Conservation (phyloP, 2,329 filamentous ascomycete species). For the Cordyceps tenuipes region DNA sequence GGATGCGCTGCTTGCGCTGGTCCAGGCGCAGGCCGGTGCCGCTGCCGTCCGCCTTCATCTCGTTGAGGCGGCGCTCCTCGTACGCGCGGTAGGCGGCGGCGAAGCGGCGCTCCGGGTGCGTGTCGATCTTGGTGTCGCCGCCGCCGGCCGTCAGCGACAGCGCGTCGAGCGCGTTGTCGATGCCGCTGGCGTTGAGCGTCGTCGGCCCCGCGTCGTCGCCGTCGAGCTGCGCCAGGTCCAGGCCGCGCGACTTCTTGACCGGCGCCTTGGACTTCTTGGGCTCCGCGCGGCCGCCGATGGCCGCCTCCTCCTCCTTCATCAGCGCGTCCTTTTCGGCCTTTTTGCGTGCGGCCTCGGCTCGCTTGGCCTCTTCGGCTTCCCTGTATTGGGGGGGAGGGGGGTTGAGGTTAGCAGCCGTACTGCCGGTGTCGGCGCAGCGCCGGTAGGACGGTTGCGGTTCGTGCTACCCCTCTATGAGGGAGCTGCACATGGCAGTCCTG, state of each 20-base stretch:
- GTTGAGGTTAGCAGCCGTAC: background rate
- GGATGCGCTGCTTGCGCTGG: constrained; percentile 75
- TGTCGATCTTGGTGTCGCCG: constrained; percentile 64
- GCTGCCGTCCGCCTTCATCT: constrained; percentile 76
- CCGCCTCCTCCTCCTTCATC: constrained; percentile 73
- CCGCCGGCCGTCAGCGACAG: constrained; percentile 55
- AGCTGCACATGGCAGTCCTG: background rate
- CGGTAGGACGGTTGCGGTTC: background rate
- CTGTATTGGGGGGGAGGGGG: constrained; percentile 14
- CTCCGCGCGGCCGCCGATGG: constrained; percentile 44
- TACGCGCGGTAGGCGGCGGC: constrained; percentile 78
- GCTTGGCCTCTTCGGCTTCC: constrained; percentile 55
- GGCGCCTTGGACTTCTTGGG: constrained; percentile 63
- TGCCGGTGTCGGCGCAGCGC: background rate
- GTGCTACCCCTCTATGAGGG: background rate
- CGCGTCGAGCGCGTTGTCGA: constrained; percentile 89
- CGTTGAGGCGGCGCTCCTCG: constrained; percentile 70
- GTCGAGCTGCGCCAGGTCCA: constrained; percentile 71
- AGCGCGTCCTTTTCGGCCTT: constrained; percentile 88
- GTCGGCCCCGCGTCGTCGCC: constrained; percentile 54
- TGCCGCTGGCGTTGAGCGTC: constrained; percentile 72
- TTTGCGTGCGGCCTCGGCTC: constrained; percentile 72
- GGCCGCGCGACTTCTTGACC: constrained; percentile 60
- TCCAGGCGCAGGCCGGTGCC: constrained; percentile 66
- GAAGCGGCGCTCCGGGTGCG: constrained; percentile 79